phyloP scores from a whole-genome alignment of 305 asterid species.

The Fraxinus platypoda region DNA sequence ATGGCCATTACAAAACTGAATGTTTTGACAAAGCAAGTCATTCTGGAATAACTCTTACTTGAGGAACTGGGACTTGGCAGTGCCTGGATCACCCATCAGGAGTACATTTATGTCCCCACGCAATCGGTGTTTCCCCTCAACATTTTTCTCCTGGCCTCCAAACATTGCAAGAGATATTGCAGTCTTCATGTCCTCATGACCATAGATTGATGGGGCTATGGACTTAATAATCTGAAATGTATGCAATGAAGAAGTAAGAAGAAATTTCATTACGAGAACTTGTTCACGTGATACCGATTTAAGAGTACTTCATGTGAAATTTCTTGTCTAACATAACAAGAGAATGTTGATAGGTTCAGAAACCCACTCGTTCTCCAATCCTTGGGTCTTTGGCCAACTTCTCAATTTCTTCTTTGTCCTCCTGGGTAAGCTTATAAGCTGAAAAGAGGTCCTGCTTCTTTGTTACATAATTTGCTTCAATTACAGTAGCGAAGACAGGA shows the following conservation, averaged over 20 bases:
- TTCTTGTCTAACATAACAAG: background rate
- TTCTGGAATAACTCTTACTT: conserved; percentile 51
- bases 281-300: background rate
- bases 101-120: conserved; percentile 95
- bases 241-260: conserved; percentile 4
- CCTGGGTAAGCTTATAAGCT: conserved; percentile 93
- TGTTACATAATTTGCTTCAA: conserved; percentile 91
- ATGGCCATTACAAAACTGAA: conserved; percentile 9
- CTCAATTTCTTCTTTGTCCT: conserved; percentile 94
- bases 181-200: conserved; percentile 94
- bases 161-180: conserved; percentile 97
- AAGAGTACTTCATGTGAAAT: background rate
- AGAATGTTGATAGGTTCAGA: conserved; percentile 8
- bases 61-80: conserved; percentile 97
- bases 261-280: background rate
- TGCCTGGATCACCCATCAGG: conserved; percentile 31
- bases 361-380: conserved; percentile 82
- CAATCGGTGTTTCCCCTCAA: conserved; percentile 85
- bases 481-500: conserved; percentile 96
- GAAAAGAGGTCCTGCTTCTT: conserved; percentile 97
- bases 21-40: conserved; percentile 16
- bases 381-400: conserved; percentile 95
- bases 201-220: conserved; percentile 95
- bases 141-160: conserved; percentile 92
- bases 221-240: conserved; percentile 72